Percentiles rank a stretch among this genome's conserved stretches.
phyloP scores from a whole-genome alignment of 164 flowering plant genomes.

The Santalum album region DNA sequence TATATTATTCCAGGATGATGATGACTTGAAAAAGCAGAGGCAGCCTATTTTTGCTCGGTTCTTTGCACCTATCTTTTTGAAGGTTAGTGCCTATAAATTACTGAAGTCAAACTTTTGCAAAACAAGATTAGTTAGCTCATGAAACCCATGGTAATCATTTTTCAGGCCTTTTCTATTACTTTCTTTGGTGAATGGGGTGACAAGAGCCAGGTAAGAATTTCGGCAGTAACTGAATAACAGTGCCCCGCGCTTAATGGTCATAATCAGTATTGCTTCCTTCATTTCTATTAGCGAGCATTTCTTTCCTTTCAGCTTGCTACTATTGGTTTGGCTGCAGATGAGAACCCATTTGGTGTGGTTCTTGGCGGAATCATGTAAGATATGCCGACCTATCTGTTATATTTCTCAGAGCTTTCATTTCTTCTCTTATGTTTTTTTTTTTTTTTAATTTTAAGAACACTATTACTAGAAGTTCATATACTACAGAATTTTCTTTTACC shows the following conservation, averaged over 20 bases:
- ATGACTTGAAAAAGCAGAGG: conserved; percentile 65
- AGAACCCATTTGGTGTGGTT: conserved; percentile 92
- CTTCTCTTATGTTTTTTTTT: not conserved
- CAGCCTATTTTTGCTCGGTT: conserved; percentile 61
- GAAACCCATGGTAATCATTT: not conserved
- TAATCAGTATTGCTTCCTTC: not conserved
- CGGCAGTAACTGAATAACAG: not conserved
- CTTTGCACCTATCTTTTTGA: conserved; percentile 87
- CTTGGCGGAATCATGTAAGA: conserved; percentile 93
- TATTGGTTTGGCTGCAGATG: conserved; percentile 95
- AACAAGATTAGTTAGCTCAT: not conserved
- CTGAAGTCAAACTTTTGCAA: not conserved
- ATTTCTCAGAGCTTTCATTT: no score
- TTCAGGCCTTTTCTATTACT: conserved; percentile 94
- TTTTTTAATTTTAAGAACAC: no score
- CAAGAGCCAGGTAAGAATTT: conserved; percentile 78
- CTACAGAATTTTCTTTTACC: no score
- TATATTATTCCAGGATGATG: conserved; percentile 49
- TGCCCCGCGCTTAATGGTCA: not conserved
- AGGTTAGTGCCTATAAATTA: conserved; percentile 34
- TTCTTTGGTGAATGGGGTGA: conserved; percentile 99
- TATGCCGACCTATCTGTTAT: not conserved
- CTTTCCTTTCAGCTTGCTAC: conserved; percentile 75
- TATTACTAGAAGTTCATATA: no score
- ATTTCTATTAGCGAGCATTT: conserved; percentile 6